Conservation (phyloP, 805 yeast species). For the Zygosaccharomyces gambellarensis region DNA sequence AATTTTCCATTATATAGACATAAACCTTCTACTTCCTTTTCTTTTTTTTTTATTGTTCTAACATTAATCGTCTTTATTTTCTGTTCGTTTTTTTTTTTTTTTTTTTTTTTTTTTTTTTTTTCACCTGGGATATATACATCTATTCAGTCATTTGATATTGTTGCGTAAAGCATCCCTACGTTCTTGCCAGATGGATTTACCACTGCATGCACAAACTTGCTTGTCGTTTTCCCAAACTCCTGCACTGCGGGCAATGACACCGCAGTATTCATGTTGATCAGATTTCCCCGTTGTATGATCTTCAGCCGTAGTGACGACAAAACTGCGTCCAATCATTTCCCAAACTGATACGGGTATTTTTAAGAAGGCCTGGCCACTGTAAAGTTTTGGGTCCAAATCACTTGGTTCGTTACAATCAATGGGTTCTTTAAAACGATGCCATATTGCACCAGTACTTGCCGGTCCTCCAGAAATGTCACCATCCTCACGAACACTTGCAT, state of each 20-base stretch:
- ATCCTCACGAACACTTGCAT: constrained; percentile 59
- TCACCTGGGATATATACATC: neutral
- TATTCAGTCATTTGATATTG: constrained; percentile 21
- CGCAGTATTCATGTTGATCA: constrained; percentile 50
- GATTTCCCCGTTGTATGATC: constrained; percentile 27
- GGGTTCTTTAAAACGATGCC: constrained; percentile 36
- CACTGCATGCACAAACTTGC: constrained; percentile 89
- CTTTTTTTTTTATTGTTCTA: neutral
- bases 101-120: no score
- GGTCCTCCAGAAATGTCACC: constrained; percentile 81
- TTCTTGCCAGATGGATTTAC: constrained; percentile 96
- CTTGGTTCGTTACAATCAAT: constrained; percentile 34
- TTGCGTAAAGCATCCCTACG: constrained; percentile 60
- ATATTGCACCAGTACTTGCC: constrained; percentile 52
- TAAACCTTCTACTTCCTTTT: no score
- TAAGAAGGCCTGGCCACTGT: constrained; percentile 44
- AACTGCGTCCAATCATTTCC: constrained; percentile 65
- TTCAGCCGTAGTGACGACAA: constrained; percentile 33
- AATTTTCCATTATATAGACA: neutral
- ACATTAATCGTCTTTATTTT: neutral
- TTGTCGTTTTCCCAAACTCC: constrained; percentile 97
- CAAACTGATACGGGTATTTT: constrained; percentile 43
- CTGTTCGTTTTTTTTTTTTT: no score
- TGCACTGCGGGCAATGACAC: constrained; percentile 93
- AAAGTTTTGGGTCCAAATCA: constrained; percentile 32